phyloP scores from a whole-genome alignment of 2,329 filamentous ascomycete genomes.

The Sporothrix luriei region DNA sequence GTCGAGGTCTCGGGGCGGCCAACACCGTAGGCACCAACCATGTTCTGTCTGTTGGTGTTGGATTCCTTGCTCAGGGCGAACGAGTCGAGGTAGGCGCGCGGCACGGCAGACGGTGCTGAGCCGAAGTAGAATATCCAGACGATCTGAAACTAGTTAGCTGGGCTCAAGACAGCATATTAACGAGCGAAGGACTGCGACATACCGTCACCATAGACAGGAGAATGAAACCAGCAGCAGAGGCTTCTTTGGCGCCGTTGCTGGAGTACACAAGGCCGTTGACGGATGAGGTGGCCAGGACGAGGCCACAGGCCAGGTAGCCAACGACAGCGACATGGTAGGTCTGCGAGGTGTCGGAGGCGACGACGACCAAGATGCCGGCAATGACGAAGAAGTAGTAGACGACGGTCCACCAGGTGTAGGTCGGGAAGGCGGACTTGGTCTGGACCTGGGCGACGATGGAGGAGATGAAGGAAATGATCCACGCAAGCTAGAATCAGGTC shows the following conservation, averaged over 20 bases:
- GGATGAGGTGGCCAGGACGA: constrained; percentile 82
- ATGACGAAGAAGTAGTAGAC: constrained; percentile 86
- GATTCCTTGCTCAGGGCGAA: constrained; percentile 91
- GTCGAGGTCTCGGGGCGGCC: constrained; percentile 81
- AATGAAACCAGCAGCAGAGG: constrained; percentile 89
- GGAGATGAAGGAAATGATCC: constrained; percentile 88
- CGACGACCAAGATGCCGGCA: constrained; percentile 74
- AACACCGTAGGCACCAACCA: constrained; percentile 72
- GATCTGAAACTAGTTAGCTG: constrained; percentile 59
- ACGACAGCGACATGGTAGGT: constrained; percentile 92
- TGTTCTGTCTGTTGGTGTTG: constrained; percentile 66
- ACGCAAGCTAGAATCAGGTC: constrained; percentile 69
- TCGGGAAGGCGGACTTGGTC: constrained; percentile 64
- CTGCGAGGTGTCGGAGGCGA: constrained; percentile 80
- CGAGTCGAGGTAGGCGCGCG: constrained; percentile 90
- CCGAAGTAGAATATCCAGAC: constrained; percentile 99
- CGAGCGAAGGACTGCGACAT: constrained; percentile 45
- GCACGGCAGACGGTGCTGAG: constrained; percentile 81
- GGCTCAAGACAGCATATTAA: constrained; percentile 18
- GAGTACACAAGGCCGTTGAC: constrained; percentile 86
- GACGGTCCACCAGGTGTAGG: constrained; percentile 90
- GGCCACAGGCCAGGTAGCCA: constrained; percentile 78
- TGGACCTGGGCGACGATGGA: constrained; percentile 72
- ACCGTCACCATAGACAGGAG: constrained; percentile 90
- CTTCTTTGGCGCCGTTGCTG: constrained; percentile 72